These are phyloP conservation scores for Cryphonectria naterciae DNA, from an alignment of 2,329 filamentous ascomycete species.

Conservation along the genomic window DNA sequence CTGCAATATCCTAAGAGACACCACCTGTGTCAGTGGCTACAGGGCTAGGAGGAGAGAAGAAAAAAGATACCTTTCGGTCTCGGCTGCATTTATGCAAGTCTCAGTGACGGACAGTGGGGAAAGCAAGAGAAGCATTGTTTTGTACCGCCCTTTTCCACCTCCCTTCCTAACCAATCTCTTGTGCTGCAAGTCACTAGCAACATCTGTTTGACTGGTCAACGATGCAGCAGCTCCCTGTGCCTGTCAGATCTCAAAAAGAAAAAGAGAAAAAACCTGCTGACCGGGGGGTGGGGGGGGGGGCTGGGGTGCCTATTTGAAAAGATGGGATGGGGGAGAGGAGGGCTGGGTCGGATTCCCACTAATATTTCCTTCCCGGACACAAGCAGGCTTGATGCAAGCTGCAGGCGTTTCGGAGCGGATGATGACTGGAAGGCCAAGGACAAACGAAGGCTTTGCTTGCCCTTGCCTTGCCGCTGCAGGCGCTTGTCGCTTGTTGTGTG, in stretches of 20 bases:
- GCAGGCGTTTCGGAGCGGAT: constrained; percentile 21
- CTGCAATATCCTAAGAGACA: not conserved
- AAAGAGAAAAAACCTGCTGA: not conserved
- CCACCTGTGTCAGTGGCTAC: not conserved
- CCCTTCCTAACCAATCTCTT: not conserved
- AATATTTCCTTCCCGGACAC: not conserved
- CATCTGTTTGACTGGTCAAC: not conserved
- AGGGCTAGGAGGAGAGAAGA: not conserved
- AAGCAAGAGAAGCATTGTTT: not conserved
- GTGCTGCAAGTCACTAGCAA: not conserved
- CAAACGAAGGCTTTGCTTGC: not conserved
- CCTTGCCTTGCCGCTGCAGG: constrained; percentile 18
- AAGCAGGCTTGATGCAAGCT: constrained; percentile 20
- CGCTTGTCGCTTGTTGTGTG: constrained; percentile 11
- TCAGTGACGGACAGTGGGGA: not conserved
- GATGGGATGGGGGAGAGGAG: not conserved
- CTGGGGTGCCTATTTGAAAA: not conserved
- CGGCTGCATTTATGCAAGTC: not conserved
- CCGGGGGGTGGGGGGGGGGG: not conserved
- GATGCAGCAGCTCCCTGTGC: not conserved
- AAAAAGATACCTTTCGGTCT: not conserved
- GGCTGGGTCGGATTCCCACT: constrained; percentile 4
- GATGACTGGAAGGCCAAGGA: not conserved
- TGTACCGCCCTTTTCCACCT: not conserved
- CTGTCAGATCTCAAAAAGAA: constrained; percentile 1